Evolutionary conservation across 768 basidiomycete genomes (phyloP), one percentile per base, ranked within the genome.

Genomic region (Naganishia antarctica): DNA sequence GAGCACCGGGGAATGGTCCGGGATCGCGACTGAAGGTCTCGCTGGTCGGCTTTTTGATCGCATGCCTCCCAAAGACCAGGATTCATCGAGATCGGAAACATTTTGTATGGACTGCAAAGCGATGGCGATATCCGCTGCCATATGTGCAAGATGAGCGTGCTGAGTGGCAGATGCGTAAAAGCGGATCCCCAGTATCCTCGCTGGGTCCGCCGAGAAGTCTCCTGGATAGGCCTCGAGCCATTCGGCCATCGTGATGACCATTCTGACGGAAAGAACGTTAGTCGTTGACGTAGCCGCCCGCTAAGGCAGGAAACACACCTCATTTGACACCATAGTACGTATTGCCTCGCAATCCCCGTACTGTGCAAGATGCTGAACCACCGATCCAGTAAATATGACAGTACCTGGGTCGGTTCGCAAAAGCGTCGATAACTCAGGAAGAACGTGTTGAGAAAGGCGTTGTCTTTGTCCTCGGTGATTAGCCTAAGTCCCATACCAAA

Each of bases 221-320:
- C 76, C 76, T 3, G 76, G 76, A 63, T 77, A 75, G 12, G 62
- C 50, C 8, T 61, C 59, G 7, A 72, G 67, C 76, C 76, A 77
- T 26, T 75, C 71, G 12, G 72, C 63, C 21, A 67, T 41, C n/a
- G 61, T 61, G 44, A 59, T 41, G 16, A 63, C 41, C 25, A 63
- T 41, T 28, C 62, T 63, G 28, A 8, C 7, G 28, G n/a, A 47
- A 34, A 28, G 18, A 2, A 3, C 29, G 47, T 28, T 32, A 8
- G n/a, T n/a, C n/a, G n/a, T n/a, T n/a, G n/a, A n/a, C n/a, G n/a
- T n/a, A n/a, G n/a, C n/a, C n/a, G n/a, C n/a, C n/a, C n/a, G n/a
- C n/a, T n/a, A n/a, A n/a, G n/a, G n/a, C n/a, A n/a, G n/a, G n/a
- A n/a, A n/a, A n/a, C 37, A 13, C 11, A 45, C 45, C 59, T 44